phyloP scores from a whole-genome alignment of 306 rosid genomes.

The Sophora flavescens region DNA sequence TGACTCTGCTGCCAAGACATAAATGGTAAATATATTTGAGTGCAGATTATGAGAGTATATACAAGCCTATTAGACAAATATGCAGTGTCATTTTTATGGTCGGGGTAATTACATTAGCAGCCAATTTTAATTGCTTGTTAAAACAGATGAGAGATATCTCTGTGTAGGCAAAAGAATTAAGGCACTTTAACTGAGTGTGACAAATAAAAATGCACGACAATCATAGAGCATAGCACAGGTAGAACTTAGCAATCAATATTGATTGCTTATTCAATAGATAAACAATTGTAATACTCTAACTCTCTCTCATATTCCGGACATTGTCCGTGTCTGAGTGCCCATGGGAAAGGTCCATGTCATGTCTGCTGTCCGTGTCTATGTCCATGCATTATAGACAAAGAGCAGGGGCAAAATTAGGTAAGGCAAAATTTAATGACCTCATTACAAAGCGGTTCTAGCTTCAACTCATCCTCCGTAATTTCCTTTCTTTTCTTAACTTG shows the following conservation, averaged over 20 bases:
- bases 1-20: constrained; percentile 18
- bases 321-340: too few species aligned
- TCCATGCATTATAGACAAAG: background rate
- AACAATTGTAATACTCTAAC: background rate
- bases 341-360: too few species aligned
- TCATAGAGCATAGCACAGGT: background rate
- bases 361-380: too few species aligned
- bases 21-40: constrained; percentile 8
- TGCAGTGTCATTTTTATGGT: background rate
- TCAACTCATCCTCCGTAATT: constrained; percentile 67
- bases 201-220: constrained; percentile 6
- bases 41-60: constrained; percentile 9
- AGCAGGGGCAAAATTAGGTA: constrained; percentile 23
- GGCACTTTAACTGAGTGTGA: background rate
- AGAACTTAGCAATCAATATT: constrained; percentile 7
- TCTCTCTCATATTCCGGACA: too few species aligned
- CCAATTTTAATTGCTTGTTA: constrained; percentile 9
- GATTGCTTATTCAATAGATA: constrained; percentile 8
- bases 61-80: constrained; percentile 24
- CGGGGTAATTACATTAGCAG: background rate
- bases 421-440: constrained; percentile 63
- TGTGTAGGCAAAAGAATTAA: background rate
- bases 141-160: constrained; percentile 8
- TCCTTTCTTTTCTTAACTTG: constrained; percentile 59
- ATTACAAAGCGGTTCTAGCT: constrained; percentile 83